Evolutionary conservation across 257 asterid genomes (phyloP).

Genomic region (Salvia rosmarinus): DNA sequence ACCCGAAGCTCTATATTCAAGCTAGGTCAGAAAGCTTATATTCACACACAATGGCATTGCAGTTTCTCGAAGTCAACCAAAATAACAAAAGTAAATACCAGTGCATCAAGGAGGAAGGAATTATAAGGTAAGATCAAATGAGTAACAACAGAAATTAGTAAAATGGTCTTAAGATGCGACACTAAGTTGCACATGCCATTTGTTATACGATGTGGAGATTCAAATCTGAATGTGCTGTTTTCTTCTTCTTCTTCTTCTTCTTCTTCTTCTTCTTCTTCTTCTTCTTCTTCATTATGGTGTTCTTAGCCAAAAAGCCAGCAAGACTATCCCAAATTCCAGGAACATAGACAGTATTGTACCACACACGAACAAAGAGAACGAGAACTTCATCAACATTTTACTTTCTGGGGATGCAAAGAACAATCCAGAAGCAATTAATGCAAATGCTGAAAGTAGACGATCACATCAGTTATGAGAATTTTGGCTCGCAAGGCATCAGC

Average conservation of each 20-base stretch:
- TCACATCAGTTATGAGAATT: conserved; percentile 92
- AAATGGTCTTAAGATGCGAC: not conserved
- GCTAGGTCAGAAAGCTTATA: conserved; percentile 3
- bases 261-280: no score
- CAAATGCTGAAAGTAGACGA: conserved; percentile 16
- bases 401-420: conserved; percentile 4
- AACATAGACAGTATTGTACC: not conserved
- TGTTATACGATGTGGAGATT: not conserved
- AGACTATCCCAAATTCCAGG: not conserved
- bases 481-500: conserved; percentile 97
- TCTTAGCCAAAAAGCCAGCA: conserved; percentile 6
- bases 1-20: not conserved
- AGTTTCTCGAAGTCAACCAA: not conserved
- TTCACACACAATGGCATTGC: not conserved
- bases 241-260: no score
- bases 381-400: conserved; percentile 16
- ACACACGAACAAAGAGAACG: not conserved
- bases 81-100: not conserved
- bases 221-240: not conserved
- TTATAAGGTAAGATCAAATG: conserved; percentile 3
- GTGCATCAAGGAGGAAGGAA: not conserved
- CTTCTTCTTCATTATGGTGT: no score
- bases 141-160: not conserved
- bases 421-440: not conserved
- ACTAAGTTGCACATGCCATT: not conserved